These are phyloP conservation scores for Geotrichum restrictum DNA, from an alignment of 1,139 yeast genomes.

Conservation along the genomic window DNA sequence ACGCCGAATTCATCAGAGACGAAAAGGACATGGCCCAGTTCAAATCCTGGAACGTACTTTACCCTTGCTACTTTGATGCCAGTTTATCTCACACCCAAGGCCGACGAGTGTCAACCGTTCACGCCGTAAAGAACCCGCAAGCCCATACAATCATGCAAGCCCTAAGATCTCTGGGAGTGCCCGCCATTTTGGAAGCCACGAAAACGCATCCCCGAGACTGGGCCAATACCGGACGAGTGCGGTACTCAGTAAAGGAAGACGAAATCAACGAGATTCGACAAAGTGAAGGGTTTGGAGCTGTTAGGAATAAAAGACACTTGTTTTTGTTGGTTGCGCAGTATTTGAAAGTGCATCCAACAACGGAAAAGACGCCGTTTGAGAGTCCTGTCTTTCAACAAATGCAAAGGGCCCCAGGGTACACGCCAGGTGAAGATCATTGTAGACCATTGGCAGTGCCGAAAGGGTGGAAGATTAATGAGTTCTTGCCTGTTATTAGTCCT, in stretches of 20 bases:
- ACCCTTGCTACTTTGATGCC: constrained; percentile 89
- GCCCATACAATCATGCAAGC: constrained; percentile 74
- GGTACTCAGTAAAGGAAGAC: constrained; percentile 59
- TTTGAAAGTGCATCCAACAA: constrained; percentile 66
- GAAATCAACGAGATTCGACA: constrained; percentile 27
- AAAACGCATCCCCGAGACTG: constrained; percentile 95
- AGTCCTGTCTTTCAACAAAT: constrained; percentile 52
- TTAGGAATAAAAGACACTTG: constrained; percentile 62
- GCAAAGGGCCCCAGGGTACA: constrained; percentile 45
- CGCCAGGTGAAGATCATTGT: constrained; percentile 47
- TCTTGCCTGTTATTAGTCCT: constrained; percentile 80
- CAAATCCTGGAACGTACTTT: constrained; percentile 65
- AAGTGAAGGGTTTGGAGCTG: constrained; percentile 22
- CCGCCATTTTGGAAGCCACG: constrained; percentile 50
- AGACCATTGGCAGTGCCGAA: constrained; percentile 69
- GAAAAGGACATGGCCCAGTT: constrained; percentile 56
- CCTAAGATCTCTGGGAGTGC: constrained; percentile 47
- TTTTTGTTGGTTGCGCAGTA: constrained; percentile 59
- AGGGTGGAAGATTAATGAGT: constrained; percentile 79
- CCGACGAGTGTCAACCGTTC: constrained; percentile 62
- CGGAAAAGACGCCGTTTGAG: constrained; percentile 55
- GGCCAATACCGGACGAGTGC: constrained; percentile 93
- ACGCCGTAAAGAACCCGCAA: constrained; percentile 81
- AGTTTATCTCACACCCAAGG: constrained; percentile 76
- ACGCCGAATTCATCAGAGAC: constrained; percentile 11